A percentile compares a stretch with the other conserved stretches of the same genome.
These are phyloP conservation scores for Beauveria australis DNA, from an alignment of 2,329 filamentous ascomycete genomes.

Conservation along the genomic window DNA sequence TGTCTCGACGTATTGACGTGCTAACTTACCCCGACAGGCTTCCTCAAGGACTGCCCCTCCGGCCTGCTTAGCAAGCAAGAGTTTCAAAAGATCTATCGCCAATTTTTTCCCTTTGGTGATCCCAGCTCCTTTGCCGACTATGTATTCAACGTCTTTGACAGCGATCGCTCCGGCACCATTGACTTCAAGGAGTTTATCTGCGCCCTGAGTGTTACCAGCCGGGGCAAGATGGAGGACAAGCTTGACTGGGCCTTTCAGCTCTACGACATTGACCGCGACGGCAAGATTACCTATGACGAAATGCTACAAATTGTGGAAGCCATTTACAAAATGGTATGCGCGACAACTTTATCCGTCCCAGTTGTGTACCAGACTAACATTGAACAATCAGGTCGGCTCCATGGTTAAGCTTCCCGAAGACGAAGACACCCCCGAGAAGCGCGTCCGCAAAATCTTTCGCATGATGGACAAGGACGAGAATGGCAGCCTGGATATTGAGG, in stretches of 20 bases:
- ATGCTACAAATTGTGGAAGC: slow-evolving; percentile 98
- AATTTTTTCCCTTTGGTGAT: slow-evolving; percentile 98
- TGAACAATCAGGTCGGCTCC: slow-evolving; percentile 66
- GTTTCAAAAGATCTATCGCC: slow-evolving; percentile 99
- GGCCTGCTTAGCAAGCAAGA: slow-evolving; percentile 97
- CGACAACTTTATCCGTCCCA: neutral
- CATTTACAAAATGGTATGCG: slow-evolving; percentile 97
- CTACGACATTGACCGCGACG: slow-evolving; percentile 98
- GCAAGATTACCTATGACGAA: slow-evolving; percentile 98
- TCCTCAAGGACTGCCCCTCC: slow-evolving; percentile 95
- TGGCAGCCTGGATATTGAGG: slow-evolving; percentile 89
- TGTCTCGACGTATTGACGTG: neutral
- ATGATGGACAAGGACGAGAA: slow-evolving; percentile 99
- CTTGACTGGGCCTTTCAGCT: slow-evolving; percentile 98
- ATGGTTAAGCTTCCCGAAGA: slow-evolving; percentile 99
- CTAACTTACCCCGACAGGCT: slow-evolving; percentile 49
- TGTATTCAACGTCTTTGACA: slow-evolving; percentile 98
- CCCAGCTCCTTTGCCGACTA: slow-evolving; percentile 97
- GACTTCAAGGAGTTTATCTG: slow-evolving; percentile 99
- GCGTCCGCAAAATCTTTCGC: slow-evolving; percentile 93
- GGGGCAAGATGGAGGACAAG: slow-evolving; percentile 99
- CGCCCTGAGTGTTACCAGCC: slow-evolving; percentile 89
- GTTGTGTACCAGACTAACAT: neutral
- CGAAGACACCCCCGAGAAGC: slow-evolving; percentile 97
- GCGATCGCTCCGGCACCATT: slow-evolving; percentile 93